These are phyloP conservation scores for Eucalyptus dawsonii DNA, from an alignment of 345 rosid genomes.

Conservation along the genomic window DNA sequence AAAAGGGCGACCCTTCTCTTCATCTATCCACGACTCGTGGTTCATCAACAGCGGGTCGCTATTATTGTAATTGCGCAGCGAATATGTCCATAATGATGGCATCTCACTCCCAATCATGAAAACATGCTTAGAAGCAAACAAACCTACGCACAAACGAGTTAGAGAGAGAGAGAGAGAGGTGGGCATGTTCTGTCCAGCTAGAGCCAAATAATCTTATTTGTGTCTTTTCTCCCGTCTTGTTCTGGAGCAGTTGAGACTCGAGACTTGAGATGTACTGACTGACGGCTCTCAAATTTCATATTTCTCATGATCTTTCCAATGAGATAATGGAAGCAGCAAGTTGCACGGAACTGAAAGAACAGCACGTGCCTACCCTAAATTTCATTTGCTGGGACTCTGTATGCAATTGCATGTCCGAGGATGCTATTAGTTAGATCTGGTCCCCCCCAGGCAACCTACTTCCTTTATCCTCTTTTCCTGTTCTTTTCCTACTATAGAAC, in stretches of 20 bases:
- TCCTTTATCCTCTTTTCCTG: neutral
- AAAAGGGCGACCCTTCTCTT: neutral
- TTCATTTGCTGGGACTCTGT: neutral
- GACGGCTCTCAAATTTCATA: neutral
- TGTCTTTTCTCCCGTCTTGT: constrained; percentile 3
- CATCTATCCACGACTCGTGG: neutral
- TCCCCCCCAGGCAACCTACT: neutral
- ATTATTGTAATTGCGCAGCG: neutral
- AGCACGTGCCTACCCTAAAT: neutral
- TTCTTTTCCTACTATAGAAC: neutral
- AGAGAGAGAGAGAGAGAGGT: neutral
- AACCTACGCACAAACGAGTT: neutral
- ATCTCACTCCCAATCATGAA: constrained; percentile 44
- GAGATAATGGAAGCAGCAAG: neutral
- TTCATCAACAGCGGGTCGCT: neutral
- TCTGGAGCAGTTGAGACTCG: neutral
- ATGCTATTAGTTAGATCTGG: neutral
- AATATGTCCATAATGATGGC: constrained; percentile 12
- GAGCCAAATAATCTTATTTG: neutral
- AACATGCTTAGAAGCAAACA: constrained; percentile 88
- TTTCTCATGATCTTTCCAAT: neutral
- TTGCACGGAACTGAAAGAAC: neutral
- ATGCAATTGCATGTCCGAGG: neutral
- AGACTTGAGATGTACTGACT: neutral
- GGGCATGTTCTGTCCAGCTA: neutral